Evolutionary conservation across 2,329 filamentous ascomycete genomes (phyloP).

Genomic region (Talaromyces sp.): DNA sequence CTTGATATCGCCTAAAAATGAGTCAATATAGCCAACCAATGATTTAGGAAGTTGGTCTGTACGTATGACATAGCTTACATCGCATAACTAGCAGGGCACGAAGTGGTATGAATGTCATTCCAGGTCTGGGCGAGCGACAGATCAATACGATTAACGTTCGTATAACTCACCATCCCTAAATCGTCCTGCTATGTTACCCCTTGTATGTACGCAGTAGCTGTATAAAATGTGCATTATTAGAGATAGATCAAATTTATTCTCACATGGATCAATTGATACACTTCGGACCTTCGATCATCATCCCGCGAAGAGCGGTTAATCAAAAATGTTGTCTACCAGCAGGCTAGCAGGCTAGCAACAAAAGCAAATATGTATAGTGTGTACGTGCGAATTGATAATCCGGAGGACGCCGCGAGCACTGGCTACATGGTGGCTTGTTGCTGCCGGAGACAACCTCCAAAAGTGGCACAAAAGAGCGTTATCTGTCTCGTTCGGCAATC

Average conservation of each 20-base stretch:
- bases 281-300: not conserved
- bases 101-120: not conserved
- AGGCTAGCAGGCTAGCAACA: not conserved
- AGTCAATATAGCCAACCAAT: not conserved
- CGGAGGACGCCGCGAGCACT: not conserved
- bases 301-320: conserved; percentile 3
- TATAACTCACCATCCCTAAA: not conserved
- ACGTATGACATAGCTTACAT: not conserved
- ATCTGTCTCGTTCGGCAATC: conserved; percentile 4
- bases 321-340: not conserved
- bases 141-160: not conserved
- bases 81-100: not conserved
- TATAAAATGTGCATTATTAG: not conserved
- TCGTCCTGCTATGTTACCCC: not conserved
- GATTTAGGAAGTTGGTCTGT: not conserved
- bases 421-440: not conserved
- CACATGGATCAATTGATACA: not conserved
- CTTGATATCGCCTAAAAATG: not conserved
- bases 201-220: not conserved
- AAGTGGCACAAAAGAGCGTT: not conserved
- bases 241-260: not conserved
- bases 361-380: not conserved
- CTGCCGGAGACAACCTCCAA: not conserved
- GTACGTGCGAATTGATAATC: not conserved
- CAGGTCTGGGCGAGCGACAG: not conserved